Percentiles rank a stretch among this genome's conserved stretches.
Conservation (phyloP, 1,139 yeast species). For the Yamadazyma pseudoaaseri region DNA sequence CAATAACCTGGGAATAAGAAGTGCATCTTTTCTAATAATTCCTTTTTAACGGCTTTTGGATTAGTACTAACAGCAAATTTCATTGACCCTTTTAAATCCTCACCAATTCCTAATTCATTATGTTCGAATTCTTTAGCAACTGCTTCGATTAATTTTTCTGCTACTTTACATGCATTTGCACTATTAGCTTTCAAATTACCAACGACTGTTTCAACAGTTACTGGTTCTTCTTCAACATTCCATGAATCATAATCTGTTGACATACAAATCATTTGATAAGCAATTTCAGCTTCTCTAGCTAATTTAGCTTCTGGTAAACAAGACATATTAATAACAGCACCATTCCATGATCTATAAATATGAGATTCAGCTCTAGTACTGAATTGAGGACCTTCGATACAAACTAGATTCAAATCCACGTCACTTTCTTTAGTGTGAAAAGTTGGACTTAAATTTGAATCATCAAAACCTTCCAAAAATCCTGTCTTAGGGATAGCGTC, state of each 20-base stretch:
- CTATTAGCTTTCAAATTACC: constrained; percentile 87
- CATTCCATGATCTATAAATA: constrained; percentile 88
- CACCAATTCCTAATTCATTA: constrained; percentile 57
- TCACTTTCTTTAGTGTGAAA: constrained; percentile 60
- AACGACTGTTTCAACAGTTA: constrained; percentile 93
- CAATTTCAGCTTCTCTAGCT: constrained; percentile 95
- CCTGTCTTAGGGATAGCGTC: constrained; percentile 53
- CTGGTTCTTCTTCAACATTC: constrained; percentile 94
- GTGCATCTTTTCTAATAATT: constrained; percentile 75
- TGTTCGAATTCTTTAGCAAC: constrained; percentile 60
- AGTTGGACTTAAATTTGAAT: constrained; percentile 30
- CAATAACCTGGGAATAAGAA: constrained; percentile 93
- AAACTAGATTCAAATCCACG: constrained; percentile 80
- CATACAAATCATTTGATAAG: constrained; percentile 98
- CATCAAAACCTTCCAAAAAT: constrained; percentile 51
- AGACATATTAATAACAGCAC: constrained; percentile 94
- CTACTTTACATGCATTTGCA: constrained; percentile 78
- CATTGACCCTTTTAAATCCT: constrained; percentile 72
- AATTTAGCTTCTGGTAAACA: constrained; percentile 93
- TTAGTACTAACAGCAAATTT: constrained; percentile 79
- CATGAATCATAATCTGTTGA: constrained; percentile 98
- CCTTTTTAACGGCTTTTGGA: constrained; percentile 72
- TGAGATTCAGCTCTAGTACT: constrained; percentile 96
- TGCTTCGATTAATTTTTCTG: constrained; percentile 64
- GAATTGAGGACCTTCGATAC: constrained; percentile 99